A percentile compares a stretch with the other conserved stretches of the same genome.
These are phyloP conservation scores for Monosporascus sp. DNA, from an alignment of 2,329 filamentous ascomycete genomes.

Conservation along the genomic window DNA sequence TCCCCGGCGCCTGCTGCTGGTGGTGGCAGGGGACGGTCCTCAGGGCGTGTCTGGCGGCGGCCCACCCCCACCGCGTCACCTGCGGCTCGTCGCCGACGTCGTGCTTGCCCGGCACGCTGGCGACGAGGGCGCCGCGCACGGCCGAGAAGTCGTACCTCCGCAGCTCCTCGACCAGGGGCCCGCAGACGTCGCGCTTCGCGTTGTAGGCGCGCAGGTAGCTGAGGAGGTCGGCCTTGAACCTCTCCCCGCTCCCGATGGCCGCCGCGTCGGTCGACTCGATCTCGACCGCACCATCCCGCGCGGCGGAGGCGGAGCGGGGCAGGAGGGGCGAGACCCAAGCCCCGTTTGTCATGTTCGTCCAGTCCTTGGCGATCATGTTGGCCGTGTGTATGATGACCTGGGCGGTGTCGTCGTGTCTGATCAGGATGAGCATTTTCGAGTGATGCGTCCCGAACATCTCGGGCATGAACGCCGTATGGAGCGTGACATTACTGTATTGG, in stretches of 20 bases:
- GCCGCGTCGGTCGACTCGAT: constrained; percentile 13
- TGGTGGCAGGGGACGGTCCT: constrained; percentile 40
- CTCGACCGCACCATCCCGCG: neutral
- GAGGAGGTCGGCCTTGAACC: constrained; percentile 72
- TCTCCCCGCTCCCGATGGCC: constrained; percentile 53
- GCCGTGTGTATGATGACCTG: constrained; percentile 84
- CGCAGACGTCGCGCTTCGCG: constrained; percentile 46
- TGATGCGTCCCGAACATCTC: constrained; percentile 84
- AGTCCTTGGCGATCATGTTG: constrained; percentile 85
- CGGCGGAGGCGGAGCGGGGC: constrained; percentile 29
- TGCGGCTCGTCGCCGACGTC: constrained; percentile 38
- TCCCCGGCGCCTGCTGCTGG: neutral
- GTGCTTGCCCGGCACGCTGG: constrained; percentile 70
- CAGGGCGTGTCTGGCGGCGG: constrained; percentile 58
- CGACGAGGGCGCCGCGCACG: constrained; percentile 67
- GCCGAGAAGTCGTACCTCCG: constrained; percentile 61
- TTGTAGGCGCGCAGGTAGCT: constrained; percentile 70
- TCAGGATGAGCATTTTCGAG: constrained; percentile 79
- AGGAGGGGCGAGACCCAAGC: constrained; percentile 74
- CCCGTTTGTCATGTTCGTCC: constrained; percentile 82
- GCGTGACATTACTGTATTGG: constrained; percentile 60
- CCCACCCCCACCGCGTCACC: constrained; percentile 72
- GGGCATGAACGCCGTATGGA: constrained; percentile 73
- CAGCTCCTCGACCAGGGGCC: constrained; percentile 53
- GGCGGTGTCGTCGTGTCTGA: constrained; percentile 70